phyloP scores from a whole-genome alignment of 2,329 filamentous ascomycete species.

The Ascochyta lentis region DNA sequence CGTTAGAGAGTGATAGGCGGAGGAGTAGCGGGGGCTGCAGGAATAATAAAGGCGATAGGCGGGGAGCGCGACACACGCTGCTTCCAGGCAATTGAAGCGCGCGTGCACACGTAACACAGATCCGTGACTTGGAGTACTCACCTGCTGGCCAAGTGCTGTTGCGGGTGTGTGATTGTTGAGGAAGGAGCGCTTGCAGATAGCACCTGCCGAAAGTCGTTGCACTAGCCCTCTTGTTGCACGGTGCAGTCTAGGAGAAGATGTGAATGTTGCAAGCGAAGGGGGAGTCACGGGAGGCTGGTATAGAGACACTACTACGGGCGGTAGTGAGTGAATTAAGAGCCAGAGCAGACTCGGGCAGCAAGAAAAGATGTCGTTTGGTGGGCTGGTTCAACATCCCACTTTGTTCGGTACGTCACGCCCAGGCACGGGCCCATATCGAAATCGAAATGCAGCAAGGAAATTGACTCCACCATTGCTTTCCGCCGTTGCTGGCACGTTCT shows the following conservation, averaged over 20 bases:
- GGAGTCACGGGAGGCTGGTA: not conserved
- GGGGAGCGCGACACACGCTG: slow-evolving; percentile 8
- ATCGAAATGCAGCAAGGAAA: slow-evolving; percentile 17
- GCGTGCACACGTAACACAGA: not conserved
- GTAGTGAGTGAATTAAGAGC: slow-evolving; percentile 4
- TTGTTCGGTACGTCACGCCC: slow-evolving; percentile 18
- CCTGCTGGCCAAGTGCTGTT: slow-evolving; percentile 10
- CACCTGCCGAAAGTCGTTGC: slow-evolving; percentile 8
- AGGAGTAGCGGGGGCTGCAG: slow-evolving; percentile 7
- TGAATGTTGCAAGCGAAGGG: not conserved
- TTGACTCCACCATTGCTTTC: slow-evolving; percentile 23
- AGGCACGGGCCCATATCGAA: slow-evolving; percentile 12
- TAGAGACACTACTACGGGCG: slow-evolving; percentile 1
- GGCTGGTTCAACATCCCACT: slow-evolving; percentile 26
- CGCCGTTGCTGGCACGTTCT: slow-evolving; percentile 26
- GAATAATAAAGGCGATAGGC: slow-evolving; percentile 13
- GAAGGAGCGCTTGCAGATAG: slow-evolving; percentile 14
- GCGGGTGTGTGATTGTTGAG: slow-evolving; percentile 8
- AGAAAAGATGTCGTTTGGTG: slow-evolving; percentile 21
- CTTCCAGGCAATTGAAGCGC: not conserved
- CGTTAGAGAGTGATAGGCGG: slow-evolving; percentile 22
- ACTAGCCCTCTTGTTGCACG: not conserved
- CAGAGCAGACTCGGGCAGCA: slow-evolving; percentile 8
- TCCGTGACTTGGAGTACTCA: slow-evolving; percentile 5
- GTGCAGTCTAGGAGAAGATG: not conserved